A percentile compares a stretch with the other conserved stretches of the same genome.
Evolutionary conservation across 1,284 basidiomycete species (phyloP).

Genomic region (Takashimella tepidaria): DNA sequence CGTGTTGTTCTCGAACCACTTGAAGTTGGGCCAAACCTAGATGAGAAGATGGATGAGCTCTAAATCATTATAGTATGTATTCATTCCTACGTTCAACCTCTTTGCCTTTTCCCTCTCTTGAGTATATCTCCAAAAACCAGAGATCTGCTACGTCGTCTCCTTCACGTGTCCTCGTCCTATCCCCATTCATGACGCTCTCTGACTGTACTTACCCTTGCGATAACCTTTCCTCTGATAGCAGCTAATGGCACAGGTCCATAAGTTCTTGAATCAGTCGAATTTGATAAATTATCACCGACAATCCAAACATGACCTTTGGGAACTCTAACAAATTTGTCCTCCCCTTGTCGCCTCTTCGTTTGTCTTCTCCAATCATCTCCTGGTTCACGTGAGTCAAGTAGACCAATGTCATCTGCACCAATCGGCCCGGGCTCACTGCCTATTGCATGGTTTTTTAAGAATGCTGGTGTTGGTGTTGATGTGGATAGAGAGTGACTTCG

Average conservation of each 20-base stretch:
- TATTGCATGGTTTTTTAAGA: not conserved
- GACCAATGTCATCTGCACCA: not conserved
- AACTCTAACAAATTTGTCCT: slow-evolving; percentile 62
- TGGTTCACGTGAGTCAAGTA: not conserved
- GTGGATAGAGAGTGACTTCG: slow-evolving; percentile 43
- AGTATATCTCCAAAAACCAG: too few species aligned
- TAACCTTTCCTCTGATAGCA: slow-evolving; percentile 68
- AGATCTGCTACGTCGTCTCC: not conserved
- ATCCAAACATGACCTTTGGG: slow-evolving; percentile 89
- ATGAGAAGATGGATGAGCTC: not conserved
- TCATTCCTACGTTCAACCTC: too few species aligned
- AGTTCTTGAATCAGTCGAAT: slow-evolving; percentile 77
- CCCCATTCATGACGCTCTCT: not conserved
- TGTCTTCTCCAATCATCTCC: not conserved
- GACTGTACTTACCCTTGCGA: slow-evolving; percentile 60
- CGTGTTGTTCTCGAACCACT: slow-evolving; percentile 16
- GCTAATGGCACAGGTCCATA: slow-evolving; percentile 90
- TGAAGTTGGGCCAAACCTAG: slow-evolving; percentile 18
- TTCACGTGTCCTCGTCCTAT: not conserved
- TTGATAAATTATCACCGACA: slow-evolving; percentile 78
- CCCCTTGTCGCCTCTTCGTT: slow-evolving; percentile 41
- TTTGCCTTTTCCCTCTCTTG: too few species aligned
- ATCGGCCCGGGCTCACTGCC: not conserved
- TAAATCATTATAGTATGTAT: not conserved
- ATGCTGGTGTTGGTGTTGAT: slow-evolving; percentile 10